A percentile compares a stretch with the other conserved stretches of the same genome.
Evolutionary conservation across 495 filamentous ascomycete genomes (phyloP).

Genomic region (Neurospora sp.): DNA sequence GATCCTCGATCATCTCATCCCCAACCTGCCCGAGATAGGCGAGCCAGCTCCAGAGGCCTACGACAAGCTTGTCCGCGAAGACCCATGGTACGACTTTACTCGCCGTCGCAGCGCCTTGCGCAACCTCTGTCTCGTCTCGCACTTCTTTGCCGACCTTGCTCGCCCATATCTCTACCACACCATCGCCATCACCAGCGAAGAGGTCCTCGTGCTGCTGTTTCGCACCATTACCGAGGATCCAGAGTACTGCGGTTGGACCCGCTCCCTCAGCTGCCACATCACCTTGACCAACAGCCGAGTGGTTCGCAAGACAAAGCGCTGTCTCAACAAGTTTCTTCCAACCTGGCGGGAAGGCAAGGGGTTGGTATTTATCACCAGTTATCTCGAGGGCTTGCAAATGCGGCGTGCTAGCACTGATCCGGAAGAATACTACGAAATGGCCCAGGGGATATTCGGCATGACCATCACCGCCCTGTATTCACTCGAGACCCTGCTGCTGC

Average conservation of each 20-base stretch:
- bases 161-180: constrained; percentile 18
- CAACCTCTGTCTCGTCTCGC: constrained; percentile 16
- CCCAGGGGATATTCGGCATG: constrained; percentile 14
- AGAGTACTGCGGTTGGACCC: constrained; percentile 11
- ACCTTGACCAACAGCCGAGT: constrained; percentile 16
- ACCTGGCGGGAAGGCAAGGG: constrained; percentile 1
- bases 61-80: constrained; percentile 18
- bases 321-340: constrained; percentile 2
- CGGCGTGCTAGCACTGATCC: neutral
- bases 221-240: constrained; percentile 19
- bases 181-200: constrained; percentile 15
- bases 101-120: constrained; percentile 18
- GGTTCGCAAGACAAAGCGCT: constrained; percentile 15
- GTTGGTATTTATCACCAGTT: neutral
- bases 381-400: neutral
- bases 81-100: constrained; percentile 24
- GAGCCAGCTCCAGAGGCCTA: constrained; percentile 22
- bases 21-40: constrained; percentile 17
- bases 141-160: constrained; percentile 9
- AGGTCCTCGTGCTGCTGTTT: constrained; percentile 16
- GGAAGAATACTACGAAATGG: constrained; percentile 9
- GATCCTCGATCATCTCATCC: constrained; percentile 17
- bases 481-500: constrained; percentile 19
- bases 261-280: constrained; percentile 20
- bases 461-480: constrained; percentile 12